Conservation (phyloP, 164 flowering plant genomes). For the Vitis cinerea region DNA sequence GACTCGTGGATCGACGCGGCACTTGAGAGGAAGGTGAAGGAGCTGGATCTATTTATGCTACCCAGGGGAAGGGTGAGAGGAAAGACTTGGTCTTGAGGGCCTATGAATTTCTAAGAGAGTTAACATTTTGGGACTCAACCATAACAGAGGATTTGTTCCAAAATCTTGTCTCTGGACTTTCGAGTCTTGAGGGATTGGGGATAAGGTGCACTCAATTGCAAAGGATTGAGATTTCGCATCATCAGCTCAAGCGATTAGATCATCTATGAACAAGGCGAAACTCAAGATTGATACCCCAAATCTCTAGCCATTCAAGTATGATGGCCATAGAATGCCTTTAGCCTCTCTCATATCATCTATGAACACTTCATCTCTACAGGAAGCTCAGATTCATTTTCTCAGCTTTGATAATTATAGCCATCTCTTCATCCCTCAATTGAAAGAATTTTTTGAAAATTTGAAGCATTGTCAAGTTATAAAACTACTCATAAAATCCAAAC, state of each 20-base stretch:
- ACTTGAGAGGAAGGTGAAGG: constrained; percentile 18
- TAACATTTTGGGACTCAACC: constrained; percentile 13
- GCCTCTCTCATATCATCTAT: neutral
- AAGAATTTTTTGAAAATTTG: constrained; percentile 6
- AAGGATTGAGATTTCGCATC: constrained; percentile 17
- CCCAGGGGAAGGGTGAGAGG: neutral
- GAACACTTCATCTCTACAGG: constrained; percentile 12
- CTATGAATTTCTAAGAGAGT: constrained; percentile 14
- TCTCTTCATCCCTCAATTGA: constrained; percentile 2
- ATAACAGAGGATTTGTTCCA: constrained; percentile 22
- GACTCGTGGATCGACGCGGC: constrained; percentile 21
- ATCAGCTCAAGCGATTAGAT: constrained; percentile 17
- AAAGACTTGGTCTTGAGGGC: constrained; percentile 12
- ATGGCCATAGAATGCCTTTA: constrained; percentile 24
- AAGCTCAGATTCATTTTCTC: constrained; percentile 20
- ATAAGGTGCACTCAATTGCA: constrained; percentile 19
- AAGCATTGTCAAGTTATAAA: too few species aligned
- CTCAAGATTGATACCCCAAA: constrained; percentile 23
- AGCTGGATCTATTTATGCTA: constrained; percentile 20
- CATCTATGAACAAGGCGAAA: too few species aligned
- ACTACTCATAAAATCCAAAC: too few species aligned
- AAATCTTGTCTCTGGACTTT: constrained; percentile 10
- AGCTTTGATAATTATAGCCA: neutral
- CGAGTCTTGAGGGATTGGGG: constrained; percentile 27
- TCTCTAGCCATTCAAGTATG: constrained; percentile 24